Base-by-base conservation (phyloP, 164 flowering plant genomes). In the Magnolia sinica region DNA sequence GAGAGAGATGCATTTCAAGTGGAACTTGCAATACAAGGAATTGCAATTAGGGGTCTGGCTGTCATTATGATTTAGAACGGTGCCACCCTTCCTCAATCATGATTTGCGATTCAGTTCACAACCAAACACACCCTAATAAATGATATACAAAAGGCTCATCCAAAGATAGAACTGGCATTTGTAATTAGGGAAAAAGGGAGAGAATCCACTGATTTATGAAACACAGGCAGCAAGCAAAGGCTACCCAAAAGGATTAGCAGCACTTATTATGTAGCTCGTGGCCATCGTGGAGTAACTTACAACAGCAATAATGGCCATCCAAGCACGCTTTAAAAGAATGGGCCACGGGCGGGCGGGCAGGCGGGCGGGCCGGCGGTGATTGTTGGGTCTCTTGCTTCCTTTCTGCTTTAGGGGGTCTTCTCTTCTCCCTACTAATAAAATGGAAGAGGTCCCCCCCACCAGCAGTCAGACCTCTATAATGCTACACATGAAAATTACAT, bases 371-470 rank as follows among this genome's bases (percentile, higher is more conserved):
- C 45, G 45, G 27, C 37, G 10, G 23, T 22, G 29, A 61, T n/a
- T 37, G 23, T 7, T 64, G 24, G 23, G 24, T 20, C 55, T 37
- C 22, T 81, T 68, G 8, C 68, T 76, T 73, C 61, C 70, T 66
- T 77, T 77, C 78, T 85, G 84, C 85, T 80, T 70, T 73, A 74
- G 74, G 76, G 83, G 68, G 61, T 55, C 13, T 37, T 55, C 61
- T 55, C 61, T 75, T 81, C 81, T 74, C 87, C 83, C 78, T 37
- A 79, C 84, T 87, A 88, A 85, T 86, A 88, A 89, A 87, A 83
- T 79, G 82, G 83, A 85, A 84, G 73, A 80, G 79, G 81, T 67
- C 72, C 14, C 81, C 79, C 75, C 79, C 19, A 68, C 77, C 61
- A 78, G 79, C 78, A 76, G 61, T 55, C 79, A 77, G 61, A 52